These are phyloP conservation scores for Exophiala sp. DNA, from an alignment of 2,329 filamentous ascomycete species.

Conservation along the genomic window DNA sequence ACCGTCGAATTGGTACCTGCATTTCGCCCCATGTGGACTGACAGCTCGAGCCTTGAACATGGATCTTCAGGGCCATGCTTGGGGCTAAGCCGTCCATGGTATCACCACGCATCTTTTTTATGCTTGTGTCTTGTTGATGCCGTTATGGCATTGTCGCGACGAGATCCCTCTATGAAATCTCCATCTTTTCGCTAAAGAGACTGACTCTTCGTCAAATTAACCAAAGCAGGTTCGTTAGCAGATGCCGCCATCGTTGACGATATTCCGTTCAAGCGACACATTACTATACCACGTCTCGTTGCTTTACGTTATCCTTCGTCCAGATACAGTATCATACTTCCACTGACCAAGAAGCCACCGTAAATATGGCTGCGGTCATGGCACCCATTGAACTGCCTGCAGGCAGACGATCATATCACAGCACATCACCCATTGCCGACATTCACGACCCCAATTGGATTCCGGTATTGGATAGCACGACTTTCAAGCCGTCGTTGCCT, in stretches of 20 bases:
- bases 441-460: conserved; percentile 29
- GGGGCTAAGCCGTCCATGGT: no score
- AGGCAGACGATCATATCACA: conserved; percentile 23
- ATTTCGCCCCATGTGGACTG: no score
- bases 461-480: conserved; percentile 19
- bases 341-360: background rate
- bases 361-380: conserved; percentile 17
- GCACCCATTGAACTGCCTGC: conserved; percentile 25
- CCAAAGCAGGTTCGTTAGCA: background rate
- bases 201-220: background rate
- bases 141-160: background rate
- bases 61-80: no score
- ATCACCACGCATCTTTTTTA: background rate
- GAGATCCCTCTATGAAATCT: background rate
- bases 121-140: background rate
- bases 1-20: no score
- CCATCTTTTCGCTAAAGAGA: background rate
- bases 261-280: background rate
- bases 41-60: no score
- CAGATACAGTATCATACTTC: background rate
- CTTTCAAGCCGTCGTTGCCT: conserved; percentile 17
- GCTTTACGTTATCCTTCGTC: background rate
- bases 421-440: conserved; percentile 16
- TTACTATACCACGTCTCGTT: background rate
- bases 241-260: background rate